phyloP scores from a whole-genome alignment of 2,329 filamentous ascomycete genomes.

The Neocucurbitaria cava region DNA sequence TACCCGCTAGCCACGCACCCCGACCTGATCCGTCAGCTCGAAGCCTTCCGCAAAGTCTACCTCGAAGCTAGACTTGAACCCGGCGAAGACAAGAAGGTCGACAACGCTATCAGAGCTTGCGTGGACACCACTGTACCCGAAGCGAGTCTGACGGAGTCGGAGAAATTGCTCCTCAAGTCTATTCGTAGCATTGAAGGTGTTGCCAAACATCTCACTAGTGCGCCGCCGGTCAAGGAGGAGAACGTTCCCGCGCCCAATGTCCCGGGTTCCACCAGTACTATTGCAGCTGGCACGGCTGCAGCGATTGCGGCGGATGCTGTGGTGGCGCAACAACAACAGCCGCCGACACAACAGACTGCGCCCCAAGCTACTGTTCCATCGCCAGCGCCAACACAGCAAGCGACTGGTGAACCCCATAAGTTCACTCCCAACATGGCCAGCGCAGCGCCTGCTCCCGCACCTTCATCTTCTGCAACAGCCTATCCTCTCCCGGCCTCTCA shows the following conservation, averaged over 20 bases:
- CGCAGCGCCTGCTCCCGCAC: slow-evolving; percentile 12
- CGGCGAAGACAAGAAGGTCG: slow-evolving; percentile 37
- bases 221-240: slow-evolving; percentile 16
- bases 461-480: slow-evolving; percentile 13
- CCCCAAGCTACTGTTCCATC: slow-evolving; percentile 3
- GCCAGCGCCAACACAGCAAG: slow-evolving; percentile 3
- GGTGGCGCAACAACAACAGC: slow-evolving; percentile 1
- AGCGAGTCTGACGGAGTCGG: slow-evolving; percentile 31
- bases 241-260: slow-evolving; percentile 9
- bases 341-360: slow-evolving; percentile 5
- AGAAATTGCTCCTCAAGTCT: slow-evolving; percentile 31
- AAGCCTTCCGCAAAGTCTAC: slow-evolving; percentile 43
- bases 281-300: slow-evolving; percentile 37
- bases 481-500: slow-evolving; percentile 23
- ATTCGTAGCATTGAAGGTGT: slow-evolving; percentile 33
- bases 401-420: slow-evolving; percentile 30
- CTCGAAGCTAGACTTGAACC: slow-evolving; percentile 30
- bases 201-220: slow-evolving; percentile 20
- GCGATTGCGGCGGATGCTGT: slow-evolving; percentile 43
- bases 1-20: slow-evolving; percentile 38
- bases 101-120: slow-evolving; percentile 44
- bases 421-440: slow-evolving; percentile 39
- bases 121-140: slow-evolving; percentile 34
- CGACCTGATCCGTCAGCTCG: slow-evolving; percentile 41
- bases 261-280: slow-evolving; percentile 20